These are phyloP conservation scores for Mucor saturninus DNA, from an alignment of 371 early-diverging fungal genomes.

Conservation along the genomic window DNA sequence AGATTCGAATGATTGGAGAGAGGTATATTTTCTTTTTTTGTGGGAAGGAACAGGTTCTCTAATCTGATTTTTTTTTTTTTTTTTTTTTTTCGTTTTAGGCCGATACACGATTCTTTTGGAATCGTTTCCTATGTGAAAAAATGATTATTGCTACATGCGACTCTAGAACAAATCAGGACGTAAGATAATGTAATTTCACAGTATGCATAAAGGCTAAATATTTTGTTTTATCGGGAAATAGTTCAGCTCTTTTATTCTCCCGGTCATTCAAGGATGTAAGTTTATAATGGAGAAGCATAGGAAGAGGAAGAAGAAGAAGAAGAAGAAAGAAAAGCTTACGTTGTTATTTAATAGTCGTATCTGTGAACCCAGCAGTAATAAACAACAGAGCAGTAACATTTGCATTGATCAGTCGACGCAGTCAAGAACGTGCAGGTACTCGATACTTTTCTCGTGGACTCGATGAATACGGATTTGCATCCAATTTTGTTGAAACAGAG, in stretches of 20 bases:
- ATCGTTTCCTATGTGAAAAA: constrained; percentile 68
- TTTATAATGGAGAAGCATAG: background rate
- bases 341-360: constrained; percentile 45
- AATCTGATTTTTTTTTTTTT: background rate
- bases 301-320: too few species aligned
- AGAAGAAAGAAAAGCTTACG: background rate
- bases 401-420: constrained; percentile 81
- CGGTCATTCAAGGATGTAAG: constrained; percentile 90
- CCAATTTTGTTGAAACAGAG: constrained; percentile 99
- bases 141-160: constrained; percentile 49
- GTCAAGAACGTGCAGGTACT: constrained; percentile 75
- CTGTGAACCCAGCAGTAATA: constrained; percentile 54
- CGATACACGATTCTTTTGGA: constrained; percentile 92
- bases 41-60: background rate
- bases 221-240: constrained; percentile 22
- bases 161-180: constrained; percentile 35
- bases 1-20: constrained; percentile 29
- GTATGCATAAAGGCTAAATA: background rate
- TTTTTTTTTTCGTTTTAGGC: constrained; percentile 44
- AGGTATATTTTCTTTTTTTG: constrained; percentile 27
- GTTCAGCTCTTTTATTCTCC: constrained; percentile 81
- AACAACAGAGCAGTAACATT: constrained; percentile 69
- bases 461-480: constrained; percentile 88
- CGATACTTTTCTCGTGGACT: constrained; percentile 96
- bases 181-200: constrained; percentile 20